Evolutionary conservation across 257 asterid genomes (phyloP), one percentile per base, ranked within the genome.

Genomic region (Nicotiana tomentosiformis): DNA sequence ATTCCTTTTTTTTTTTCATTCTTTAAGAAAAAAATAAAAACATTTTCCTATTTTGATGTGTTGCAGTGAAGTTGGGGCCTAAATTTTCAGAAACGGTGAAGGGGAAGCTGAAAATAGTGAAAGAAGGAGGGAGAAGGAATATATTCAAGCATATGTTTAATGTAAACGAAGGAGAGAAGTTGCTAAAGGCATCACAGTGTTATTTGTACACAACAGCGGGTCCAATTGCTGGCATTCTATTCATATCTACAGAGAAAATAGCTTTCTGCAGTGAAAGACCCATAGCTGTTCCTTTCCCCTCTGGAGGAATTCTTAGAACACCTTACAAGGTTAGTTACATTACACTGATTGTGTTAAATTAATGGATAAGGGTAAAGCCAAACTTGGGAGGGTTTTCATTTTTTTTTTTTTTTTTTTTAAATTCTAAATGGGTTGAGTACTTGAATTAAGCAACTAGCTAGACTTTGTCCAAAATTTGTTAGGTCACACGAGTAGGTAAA

Each of bases 171-270:
- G 97, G 90, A 12, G 97, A 94, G 62, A 84, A 88, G 83, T 32
- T 93, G 76, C 77, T 93, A 0, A 95, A 95, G 85, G 94, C 98
- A 57, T 94, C 98, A 18, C 97, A 93, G n/a, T 95, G 99, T 84
- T 94, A 95, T 72, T 77, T 95, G 12, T 95, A 94, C 15, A 95
- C 99, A 3, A 91, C 99, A 5, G 88, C 95, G 1, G 99, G 97
- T 29, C 99, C 99, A 1, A 91, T 95, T 82, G 98, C 98, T 43
- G 97, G 99, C 53, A 93, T 89, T 77, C 81, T 95, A 14, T 95
- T 94, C 65, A 84, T 91, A 35, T 95, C 99, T 32, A 91, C 98
- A 1, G 65, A 83, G 0, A 94, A 92, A 64, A 67, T 95, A 2
- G 89, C 92, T 32, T 95, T 95, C 83, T 92, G 94, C 87, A 94